Percentiles rank a stretch among this genome's conserved stretches.
Conservation (phyloP, 2,329 filamentous ascomycete species). For the Ceratocystiopsis sp. region DNA sequence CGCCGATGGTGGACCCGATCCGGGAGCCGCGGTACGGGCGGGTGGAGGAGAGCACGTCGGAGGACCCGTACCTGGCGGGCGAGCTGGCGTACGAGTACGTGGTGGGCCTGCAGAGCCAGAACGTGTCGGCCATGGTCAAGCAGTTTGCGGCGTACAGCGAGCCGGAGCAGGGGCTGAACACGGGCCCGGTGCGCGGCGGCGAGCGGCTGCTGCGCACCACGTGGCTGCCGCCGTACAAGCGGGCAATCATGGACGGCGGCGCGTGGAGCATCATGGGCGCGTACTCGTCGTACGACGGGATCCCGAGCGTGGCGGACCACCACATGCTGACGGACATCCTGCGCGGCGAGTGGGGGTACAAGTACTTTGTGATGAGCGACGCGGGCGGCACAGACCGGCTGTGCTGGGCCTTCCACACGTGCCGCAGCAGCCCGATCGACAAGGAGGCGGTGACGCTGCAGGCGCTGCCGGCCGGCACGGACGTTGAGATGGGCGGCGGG, state of each 20-base stretch:
- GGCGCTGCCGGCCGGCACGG: conserved; percentile 50
- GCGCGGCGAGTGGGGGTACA: conserved; percentile 54
- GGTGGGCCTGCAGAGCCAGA: conserved; percentile 42
- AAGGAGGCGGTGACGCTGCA: conserved; percentile 42
- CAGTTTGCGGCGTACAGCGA: conserved; percentile 54
- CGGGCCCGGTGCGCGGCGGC: conserved; percentile 37
- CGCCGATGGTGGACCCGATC: no score
- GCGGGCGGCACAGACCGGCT: no score
- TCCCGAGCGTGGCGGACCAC: conserved; percentile 48
- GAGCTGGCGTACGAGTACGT: conserved; percentile 45
- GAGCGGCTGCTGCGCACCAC: conserved; percentile 37
- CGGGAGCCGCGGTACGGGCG: conserved; percentile 39
- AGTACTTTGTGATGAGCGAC: conserved; percentile 21
- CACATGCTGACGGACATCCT: conserved; percentile 52
- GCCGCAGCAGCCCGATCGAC: conserved; percentile 41
- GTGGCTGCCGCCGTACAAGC: conserved; percentile 44
- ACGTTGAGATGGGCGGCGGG: conserved; percentile 44
- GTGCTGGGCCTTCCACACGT: conserved; percentile 33
- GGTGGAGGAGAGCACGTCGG: conserved; percentile 58
- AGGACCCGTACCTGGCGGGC: conserved; percentile 50
- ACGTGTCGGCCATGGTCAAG: conserved; percentile 57
- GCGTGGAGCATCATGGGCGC: conserved; percentile 57
- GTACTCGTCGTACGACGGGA: conserved; percentile 58
- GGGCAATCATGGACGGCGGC: conserved; percentile 51
- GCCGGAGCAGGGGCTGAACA: conserved; percentile 59